Conservation (phyloP, 2,329 filamentous ascomycete species). For the Rhynchosporium agropyri region DNA sequence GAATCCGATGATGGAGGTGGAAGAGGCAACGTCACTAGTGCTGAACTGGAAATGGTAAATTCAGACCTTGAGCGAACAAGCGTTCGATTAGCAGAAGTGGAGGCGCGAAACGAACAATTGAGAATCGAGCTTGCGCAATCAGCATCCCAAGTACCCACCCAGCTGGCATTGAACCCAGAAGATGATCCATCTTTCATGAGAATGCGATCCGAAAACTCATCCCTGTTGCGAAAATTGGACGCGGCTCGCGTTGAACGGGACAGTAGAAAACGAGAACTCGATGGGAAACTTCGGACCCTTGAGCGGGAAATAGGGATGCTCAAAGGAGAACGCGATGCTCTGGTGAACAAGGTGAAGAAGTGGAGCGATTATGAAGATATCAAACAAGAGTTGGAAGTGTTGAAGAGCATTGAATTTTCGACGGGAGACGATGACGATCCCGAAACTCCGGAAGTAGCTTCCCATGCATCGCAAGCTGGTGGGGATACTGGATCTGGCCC, state of each 20-base stretch:
- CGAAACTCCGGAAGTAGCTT: conserved; percentile 45
- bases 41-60: conserved; percentile 91
- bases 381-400: conserved; percentile 91
- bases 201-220: conserved; percentile 89
- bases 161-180: conserved; percentile 67
- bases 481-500: conserved; percentile 52
- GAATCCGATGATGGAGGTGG: conserved; percentile 60
- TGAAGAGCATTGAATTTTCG: conserved; percentile 97
- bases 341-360: conserved; percentile 81
- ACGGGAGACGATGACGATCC: conserved; percentile 80
- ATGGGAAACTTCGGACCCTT: conserved; percentile 73
- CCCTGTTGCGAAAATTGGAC: conserved; percentile 85
- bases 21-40: conserved; percentile 72
- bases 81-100: conserved; percentile 82
- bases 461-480: conserved; percentile 30
- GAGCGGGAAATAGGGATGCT: conserved; percentile 77
- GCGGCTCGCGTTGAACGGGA: conserved; percentile 82
- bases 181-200: conserved; percentile 90
- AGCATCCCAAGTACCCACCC: conserved; percentile 70
- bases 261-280: conserved; percentile 73
- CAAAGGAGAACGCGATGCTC: conserved; percentile 76
- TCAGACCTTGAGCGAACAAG: conserved; percentile 91
- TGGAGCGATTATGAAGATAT: conserved; percentile 96
- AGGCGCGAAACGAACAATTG: conserved; percentile 92
- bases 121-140: conserved; percentile 88